These are phyloP conservation scores for Pueraria montana DNA, from an alignment of 306 rosid species.

Conservation along the genomic window DNA sequence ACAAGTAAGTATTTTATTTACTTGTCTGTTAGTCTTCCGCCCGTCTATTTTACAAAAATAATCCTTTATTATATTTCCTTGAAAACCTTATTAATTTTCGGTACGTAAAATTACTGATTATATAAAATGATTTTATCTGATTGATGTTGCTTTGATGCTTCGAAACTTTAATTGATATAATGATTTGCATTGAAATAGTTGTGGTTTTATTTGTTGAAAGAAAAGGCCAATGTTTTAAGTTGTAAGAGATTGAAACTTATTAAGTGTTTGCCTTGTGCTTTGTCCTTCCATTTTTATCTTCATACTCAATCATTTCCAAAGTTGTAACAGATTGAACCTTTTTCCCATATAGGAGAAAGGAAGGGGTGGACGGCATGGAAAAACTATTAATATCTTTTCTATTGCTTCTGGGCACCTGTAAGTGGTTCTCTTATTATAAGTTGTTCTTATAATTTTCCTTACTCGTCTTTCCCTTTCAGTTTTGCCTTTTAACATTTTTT, in stretches of 20 bases:
- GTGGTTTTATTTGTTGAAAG: background rate
- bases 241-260: background rate
- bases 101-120: background rate
- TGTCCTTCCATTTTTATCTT: background rate
- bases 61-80: background rate
- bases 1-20: background rate
- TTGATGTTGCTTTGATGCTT: background rate
- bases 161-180: background rate
- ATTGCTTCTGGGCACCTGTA: constrained; percentile 99
- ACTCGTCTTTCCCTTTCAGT: background rate
- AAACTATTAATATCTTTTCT: constrained; percentile 90
- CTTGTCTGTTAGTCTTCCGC: background rate
- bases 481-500: background rate
- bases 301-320: constrained; percentile 16
- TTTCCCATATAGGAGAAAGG: constrained; percentile 65
- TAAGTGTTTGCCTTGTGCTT: background rate
- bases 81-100: background rate
- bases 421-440: constrained; percentile 57
- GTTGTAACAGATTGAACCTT: constrained; percentile 35
- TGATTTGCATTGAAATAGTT: background rate
- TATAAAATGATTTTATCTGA: background rate
- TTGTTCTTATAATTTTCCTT: background rate
- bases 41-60: background rate
- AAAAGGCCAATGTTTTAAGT: background rate
- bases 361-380: constrained; percentile 79